Conservation (phyloP, 768 basidiomycete species). For the Mycena leptocephala region DNA sequence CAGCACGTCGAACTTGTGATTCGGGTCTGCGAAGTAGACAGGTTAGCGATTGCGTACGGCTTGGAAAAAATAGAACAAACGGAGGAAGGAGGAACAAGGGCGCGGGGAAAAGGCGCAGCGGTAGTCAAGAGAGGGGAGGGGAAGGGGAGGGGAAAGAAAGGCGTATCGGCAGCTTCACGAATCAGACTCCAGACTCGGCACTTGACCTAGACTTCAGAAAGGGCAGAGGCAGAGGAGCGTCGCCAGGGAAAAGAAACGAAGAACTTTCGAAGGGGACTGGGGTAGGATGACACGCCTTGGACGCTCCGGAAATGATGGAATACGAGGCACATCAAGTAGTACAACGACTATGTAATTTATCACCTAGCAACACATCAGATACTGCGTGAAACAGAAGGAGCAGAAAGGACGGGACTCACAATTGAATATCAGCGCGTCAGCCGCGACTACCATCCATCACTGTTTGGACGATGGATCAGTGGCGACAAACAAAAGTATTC, state of each 20-base stretch:
- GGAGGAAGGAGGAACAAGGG: constrained; percentile 2
- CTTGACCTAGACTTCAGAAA: not conserved
- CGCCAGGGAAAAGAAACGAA: constrained; percentile 5
- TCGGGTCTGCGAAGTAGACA: not conserved
- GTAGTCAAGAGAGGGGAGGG: not conserved
- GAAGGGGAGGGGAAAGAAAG: not conserved
- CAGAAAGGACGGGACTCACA: constrained; percentile 19
- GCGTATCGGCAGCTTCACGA: not conserved
- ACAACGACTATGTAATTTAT: not conserved
- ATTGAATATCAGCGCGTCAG: not conserved
- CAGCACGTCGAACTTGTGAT: not conserved
- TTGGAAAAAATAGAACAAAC: constrained; percentile 2
- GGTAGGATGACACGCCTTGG: not conserved
- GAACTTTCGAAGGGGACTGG: not conserved
- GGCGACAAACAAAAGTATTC: constrained; percentile 14
- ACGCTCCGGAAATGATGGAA: not conserved
- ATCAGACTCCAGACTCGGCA: constrained; percentile 14
- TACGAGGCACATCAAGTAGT: not conserved
- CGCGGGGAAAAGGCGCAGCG: constrained; percentile 1
- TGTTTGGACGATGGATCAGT: constrained; percentile 20
- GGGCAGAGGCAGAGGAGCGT: constrained; percentile 7
- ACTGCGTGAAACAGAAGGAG: constrained; percentile 23
- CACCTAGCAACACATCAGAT: constrained; percentile 13
- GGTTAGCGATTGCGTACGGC: not conserved
- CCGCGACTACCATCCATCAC: not conserved